A percentile compares a stretch with the other conserved stretches of the same genome.
Evolutionary conservation across 2,329 filamentous ascomycete genomes (phyloP).

Genomic region (Colletotrichum higginsianum): DNA sequence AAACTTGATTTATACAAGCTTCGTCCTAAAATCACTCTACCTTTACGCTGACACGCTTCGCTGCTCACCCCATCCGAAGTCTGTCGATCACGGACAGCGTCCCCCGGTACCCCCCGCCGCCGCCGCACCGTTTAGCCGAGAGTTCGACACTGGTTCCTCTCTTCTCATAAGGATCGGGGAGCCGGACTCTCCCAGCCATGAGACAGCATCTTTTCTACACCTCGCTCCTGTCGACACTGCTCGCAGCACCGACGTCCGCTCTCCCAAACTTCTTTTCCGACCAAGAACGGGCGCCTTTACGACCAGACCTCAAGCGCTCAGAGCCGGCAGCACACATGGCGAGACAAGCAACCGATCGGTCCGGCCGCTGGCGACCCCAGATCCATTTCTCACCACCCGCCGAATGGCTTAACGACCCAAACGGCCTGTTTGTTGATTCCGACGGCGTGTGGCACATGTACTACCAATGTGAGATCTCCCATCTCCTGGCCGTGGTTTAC

Average conservation of each 20-base stretch:
- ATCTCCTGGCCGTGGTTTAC: background rate
- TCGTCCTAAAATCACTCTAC: conserved; percentile 28
- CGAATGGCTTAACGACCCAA: conserved; percentile 74
- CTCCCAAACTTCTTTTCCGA: conserved; percentile 24
- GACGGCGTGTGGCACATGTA: conserved; percentile 75
- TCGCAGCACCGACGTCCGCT: conserved; percentile 27
- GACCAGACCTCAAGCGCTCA: conserved; percentile 34
- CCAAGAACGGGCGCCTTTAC: background rate
- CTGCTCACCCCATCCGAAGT: conserved; percentile 36
- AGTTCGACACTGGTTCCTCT: conserved; percentile 30
- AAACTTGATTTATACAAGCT: background rate
- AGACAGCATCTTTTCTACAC: conserved; percentile 30
- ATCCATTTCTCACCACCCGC: conserved; percentile 70
- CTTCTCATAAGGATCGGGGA: conserved; percentile 31
- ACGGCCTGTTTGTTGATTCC: conserved; percentile 73
- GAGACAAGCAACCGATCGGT: conserved; percentile 35
- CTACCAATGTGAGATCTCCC: conserved; percentile 67
- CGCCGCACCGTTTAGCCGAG: conserved; percentile 33
- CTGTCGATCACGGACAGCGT: conserved; percentile 33
- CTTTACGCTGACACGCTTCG: conserved; percentile 36
- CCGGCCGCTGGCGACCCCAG: conserved; percentile 61
- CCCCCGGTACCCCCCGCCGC: conserved; percentile 32
- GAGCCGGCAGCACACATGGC: conserved; percentile 16
- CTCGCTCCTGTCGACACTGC: conserved; percentile 37
- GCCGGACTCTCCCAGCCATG: conserved; percentile 37